phyloP scores from a whole-genome alignment of 2,329 filamentous ascomycete species.

The Pezicula carpinea region DNA sequence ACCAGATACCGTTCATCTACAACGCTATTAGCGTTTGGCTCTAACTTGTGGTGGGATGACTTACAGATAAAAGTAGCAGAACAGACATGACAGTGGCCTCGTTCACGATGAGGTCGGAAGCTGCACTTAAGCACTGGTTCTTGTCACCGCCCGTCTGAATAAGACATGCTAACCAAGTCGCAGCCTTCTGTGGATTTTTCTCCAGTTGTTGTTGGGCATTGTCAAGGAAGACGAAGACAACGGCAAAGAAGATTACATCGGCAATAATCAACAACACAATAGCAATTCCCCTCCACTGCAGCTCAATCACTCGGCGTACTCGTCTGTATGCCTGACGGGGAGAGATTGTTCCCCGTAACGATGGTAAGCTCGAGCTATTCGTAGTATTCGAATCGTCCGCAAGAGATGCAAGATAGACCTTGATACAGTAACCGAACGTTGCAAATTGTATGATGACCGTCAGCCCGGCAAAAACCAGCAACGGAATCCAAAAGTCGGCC shows the following conservation, averaged over 20 bases:
- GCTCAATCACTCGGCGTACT: slow-evolving; percentile 76
- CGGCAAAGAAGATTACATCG: slow-evolving; percentile 90
- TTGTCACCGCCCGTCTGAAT: slow-evolving; percentile 52
- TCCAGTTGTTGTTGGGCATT: slow-evolving; percentile 41
- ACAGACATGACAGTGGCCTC: slow-evolving; percentile 77
- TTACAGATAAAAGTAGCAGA: slow-evolving; percentile 73
- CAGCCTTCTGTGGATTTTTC: slow-evolving; percentile 40
- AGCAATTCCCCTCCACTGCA: slow-evolving; percentile 91
- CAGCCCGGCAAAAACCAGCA: slow-evolving; percentile 71
- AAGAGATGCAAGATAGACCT: slow-evolving; percentile 85
- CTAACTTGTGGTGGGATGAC: slow-evolving; percentile 28
- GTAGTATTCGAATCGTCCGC: slow-evolving; percentile 68
- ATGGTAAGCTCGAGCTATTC: slow-evolving; percentile 67
- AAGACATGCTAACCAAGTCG: slow-evolving; percentile 72
- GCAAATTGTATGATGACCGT: slow-evolving; percentile 77
- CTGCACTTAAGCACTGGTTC: slow-evolving; percentile 57
- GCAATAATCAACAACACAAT: slow-evolving; percentile 86
- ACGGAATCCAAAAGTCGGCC: slow-evolving; percentile 83
- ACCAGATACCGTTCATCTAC: slow-evolving; percentile 80
- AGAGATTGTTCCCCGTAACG: slow-evolving; percentile 64
- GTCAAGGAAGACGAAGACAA: slow-evolving; percentile 86
- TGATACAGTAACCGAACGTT: slow-evolving; percentile 89
- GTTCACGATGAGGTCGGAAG: slow-evolving; percentile 61
- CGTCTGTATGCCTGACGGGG: slow-evolving; percentile 85
- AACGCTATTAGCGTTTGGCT: slow-evolving; percentile 18